Conservation (phyloP, 345 rosid genomes). For the Litchi chinensis region DNA sequence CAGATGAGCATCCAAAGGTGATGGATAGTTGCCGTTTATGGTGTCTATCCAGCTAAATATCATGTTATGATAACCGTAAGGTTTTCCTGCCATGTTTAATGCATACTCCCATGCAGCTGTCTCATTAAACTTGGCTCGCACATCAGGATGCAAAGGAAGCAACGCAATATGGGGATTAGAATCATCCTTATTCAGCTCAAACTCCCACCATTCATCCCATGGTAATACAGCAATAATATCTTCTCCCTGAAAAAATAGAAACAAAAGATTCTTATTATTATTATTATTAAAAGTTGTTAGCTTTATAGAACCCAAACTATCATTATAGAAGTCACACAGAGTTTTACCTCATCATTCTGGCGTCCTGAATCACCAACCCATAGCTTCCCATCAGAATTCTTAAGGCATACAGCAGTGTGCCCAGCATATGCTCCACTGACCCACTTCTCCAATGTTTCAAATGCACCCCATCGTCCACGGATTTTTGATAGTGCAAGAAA, state of each 20-base stretch:
- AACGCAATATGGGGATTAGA: constrained; percentile 89
- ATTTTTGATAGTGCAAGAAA: constrained; percentile 87
- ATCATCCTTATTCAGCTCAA: constrained; percentile 87
- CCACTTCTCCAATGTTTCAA: constrained; percentile 99
- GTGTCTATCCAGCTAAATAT: constrained; percentile 99
- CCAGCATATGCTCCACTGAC: constrained; percentile 99
- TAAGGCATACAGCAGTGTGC: constrained; percentile 84
- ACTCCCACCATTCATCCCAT: constrained; percentile 99
- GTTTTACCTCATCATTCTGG: constrained; percentile 83
- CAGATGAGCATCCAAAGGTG: constrained; percentile 93
- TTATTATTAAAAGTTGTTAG: not conserved
- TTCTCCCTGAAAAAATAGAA: constrained; percentile 62
- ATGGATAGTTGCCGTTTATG: constrained; percentile 77
- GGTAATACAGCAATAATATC: constrained; percentile 78
- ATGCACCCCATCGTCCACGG: constrained; percentile 94
- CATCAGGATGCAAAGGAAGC: constrained; percentile 89
- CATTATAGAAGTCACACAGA: not conserved
- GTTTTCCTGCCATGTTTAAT: constrained; percentile 77
- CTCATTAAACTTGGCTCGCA: constrained; percentile 85
- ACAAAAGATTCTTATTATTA: not conserved
- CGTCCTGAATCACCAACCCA: constrained; percentile 99
- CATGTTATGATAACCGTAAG: constrained; percentile 97
- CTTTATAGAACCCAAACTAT: not conserved
- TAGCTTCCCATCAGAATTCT: constrained; percentile 87
- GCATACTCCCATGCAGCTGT: constrained; percentile 99